Base-by-base conservation (phyloP, 2,329 filamentous ascomycete genomes). In the Chrysoporthe deuterocubensis region DNA sequence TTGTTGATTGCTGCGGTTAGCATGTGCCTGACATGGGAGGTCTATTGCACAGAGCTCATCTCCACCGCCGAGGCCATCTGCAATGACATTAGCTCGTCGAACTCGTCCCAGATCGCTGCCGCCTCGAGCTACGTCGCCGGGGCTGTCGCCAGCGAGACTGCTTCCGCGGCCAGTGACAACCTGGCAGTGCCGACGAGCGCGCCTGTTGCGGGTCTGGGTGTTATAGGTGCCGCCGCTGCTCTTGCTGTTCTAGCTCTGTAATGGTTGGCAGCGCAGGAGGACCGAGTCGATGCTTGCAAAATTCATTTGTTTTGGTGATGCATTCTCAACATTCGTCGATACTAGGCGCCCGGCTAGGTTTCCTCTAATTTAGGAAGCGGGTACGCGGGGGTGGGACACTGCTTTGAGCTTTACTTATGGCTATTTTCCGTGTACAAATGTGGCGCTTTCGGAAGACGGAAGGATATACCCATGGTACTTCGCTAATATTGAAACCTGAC, bases 231-330 rank as follows among this genome's bases (percentile, higher is more conserved):
- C 3, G 69, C 62, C 3, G 69, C 67, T 3, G 69, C 67, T 13
- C 18, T 70, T 11, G 69, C 61, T 13, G 62, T 59, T 14, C 62
- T 70, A 40, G 67, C 64, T 67, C 43, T 70, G 34, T 70, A 66
- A 34, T 11, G 4, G 14, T 34, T 64, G 1, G 13, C 21, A 46
- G 5, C 9, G 14, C n/a, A 9, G 37, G 59, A 40, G 9, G 2
- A 26, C 16, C 5, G 18, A 34, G 34, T 2, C 48, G 3, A 32
- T 6, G 9, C 16, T 4, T 21, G 44, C n/a, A 44, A 50, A 16
- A 18, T 9, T 11, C 14, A 32, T 2, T 8, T 34, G 26, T 11
- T 11, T 16, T 21, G 13, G 5, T 42, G 18, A 11, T 26, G 9
- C 18, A 21, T 64, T 14, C n/a, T 6, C 32, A 37, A 18, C 37